Percentiles rank a stretch among this genome's conserved stretches.
Evolutionary conservation across 208 protist genomes (phyloP).

Genomic region (Acanthamoeba healyi): DNA sequence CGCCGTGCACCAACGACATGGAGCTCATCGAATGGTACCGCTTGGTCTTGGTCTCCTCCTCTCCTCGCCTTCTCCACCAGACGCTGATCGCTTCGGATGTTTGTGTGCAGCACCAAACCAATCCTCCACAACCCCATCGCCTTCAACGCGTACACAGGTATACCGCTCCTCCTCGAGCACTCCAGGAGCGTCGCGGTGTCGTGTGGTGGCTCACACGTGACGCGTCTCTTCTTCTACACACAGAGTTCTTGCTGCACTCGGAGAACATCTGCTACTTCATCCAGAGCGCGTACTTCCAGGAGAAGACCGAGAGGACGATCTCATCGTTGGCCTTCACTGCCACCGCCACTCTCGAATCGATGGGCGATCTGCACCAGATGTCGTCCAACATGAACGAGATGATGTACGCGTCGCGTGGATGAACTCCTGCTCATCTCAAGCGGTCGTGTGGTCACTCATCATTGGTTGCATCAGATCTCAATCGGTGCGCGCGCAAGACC

Average conservation of each 20-base stretch:
- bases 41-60: neutral
- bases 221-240: neutral
- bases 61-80: neutral
- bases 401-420: neutral
- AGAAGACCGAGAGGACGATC: constrained; percentile 52
- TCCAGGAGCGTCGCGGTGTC: neutral
- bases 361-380: neutral
- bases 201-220: no score
- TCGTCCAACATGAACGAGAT: neutral
- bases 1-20: constrained; percentile 40
- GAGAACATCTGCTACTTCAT: constrained; percentile 67
- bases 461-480: neutral
- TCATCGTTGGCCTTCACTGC: neutral
- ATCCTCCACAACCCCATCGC: constrained; percentile 40
- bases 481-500: neutral
- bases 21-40: constrained; percentile 36
- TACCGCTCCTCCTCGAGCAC: neutral
- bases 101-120: neutral
- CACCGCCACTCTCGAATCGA: neutral
- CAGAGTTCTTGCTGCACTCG: constrained; percentile 48
- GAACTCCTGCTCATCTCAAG: neutral
- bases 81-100: neutral
- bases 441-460: no score
- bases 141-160: constrained; percentile 56
- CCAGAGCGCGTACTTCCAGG: constrained; percentile 48